Percentiles rank a stretch among this genome's conserved stretches.
These are phyloP conservation scores for Aspergillus incahuasiensis DNA, from an alignment of 495 filamentous ascomycete genomes.

Conservation along the genomic window DNA sequence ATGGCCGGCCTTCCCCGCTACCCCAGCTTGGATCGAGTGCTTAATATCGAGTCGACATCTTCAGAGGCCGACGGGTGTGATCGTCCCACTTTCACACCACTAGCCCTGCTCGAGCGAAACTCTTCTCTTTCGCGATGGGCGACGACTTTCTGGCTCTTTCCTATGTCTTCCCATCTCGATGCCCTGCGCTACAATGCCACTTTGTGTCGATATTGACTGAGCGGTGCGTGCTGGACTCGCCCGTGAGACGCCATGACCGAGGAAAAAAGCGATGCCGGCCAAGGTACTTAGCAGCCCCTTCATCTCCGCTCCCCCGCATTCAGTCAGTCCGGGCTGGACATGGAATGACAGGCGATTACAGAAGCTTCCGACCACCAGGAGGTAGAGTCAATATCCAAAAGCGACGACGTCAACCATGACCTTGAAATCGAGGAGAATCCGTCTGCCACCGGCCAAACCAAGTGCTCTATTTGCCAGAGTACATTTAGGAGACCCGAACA, in stretches of 20 bases:
- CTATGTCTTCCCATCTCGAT: background rate
- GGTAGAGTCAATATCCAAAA: slow-evolving; percentile 7
- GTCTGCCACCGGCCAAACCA: slow-evolving; percentile 21
- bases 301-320: slow-evolving; percentile 6
- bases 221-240: slow-evolving; percentile 14
- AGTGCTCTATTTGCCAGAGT: slow-evolving; percentile 49
- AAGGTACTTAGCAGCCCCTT: slow-evolving; percentile 16
- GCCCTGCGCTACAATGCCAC: slow-evolving; percentile 18
- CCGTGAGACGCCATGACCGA: slow-evolving; percentile 32
- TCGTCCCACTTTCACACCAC: slow-evolving; percentile 9
- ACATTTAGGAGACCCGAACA: slow-evolving; percentile 67
- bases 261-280: slow-evolving; percentile 25
- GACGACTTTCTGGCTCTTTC: background rate
- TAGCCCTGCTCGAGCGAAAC: background rate
- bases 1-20: slow-evolving; percentile 1
- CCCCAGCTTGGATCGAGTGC: background rate
- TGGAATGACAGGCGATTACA: background rate
- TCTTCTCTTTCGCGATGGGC: slow-evolving; percentile 16
- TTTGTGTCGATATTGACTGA: slow-evolving; percentile 6
- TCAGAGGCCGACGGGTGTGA: background rate
- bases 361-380: slow-evolving; percentile 20
- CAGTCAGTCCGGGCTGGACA: background rate
- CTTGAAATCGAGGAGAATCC: slow-evolving; percentile 17
- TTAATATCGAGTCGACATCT: slow-evolving; percentile 1
- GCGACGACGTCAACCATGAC: slow-evolving; percentile 19